Evolutionary conservation across 2,329 filamentous ascomycete genomes (phyloP), one percentile per base, ranked within the genome.

Genomic region (Diplodia mutila): DNA sequence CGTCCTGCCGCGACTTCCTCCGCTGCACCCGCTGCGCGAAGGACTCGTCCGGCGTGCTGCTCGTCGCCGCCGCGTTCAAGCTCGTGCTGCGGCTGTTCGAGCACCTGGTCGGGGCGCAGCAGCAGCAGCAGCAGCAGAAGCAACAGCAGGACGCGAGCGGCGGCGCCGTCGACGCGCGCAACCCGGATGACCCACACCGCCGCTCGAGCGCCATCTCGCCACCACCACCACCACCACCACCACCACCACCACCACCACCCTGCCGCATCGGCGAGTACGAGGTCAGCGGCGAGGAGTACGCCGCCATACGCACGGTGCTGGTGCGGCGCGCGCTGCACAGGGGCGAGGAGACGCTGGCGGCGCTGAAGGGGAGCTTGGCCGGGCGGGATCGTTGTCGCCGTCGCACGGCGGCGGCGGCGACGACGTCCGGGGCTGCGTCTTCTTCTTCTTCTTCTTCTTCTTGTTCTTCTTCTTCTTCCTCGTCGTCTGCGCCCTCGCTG

Each of bases 251-350:
- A 16, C 25, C 27, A 46, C 21, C 46, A 12, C 46, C 37, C 7
- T 61, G 55, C n/a, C 37, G 23, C 6, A 23, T 61, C 55, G 55
- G 55, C 25, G 55, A 61, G 25, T 61, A 61, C 29, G 39, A 61
- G 29, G 55, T 61, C 14, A 61, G 55, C n/a, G 23, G 27, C 12
- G 55, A 61, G 55, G 55, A 61, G 8, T 18, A 48, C 8, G 18
- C 46, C 12, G 55, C 37, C 2, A 48, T 61, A 8, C 39, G 55
- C 14, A 39, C 37, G 1, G 46, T 61, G 11, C 21, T 61, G 14
- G 55, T 61, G 7, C 55, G 55, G 1, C 8, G 55, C 9, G 55
- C 55, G n/a, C 39, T 61, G 14, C 39, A 21, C 11, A 61, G 27
- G 21, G 55, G 23, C 4, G 37, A 32, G 14, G 55, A 61, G 29